A percentile compares a stretch with the other conserved stretches of the same genome.
Conservation (phyloP, 2,329 filamentous ascomycete species). For the Trichoderma simmonsii region DNA sequence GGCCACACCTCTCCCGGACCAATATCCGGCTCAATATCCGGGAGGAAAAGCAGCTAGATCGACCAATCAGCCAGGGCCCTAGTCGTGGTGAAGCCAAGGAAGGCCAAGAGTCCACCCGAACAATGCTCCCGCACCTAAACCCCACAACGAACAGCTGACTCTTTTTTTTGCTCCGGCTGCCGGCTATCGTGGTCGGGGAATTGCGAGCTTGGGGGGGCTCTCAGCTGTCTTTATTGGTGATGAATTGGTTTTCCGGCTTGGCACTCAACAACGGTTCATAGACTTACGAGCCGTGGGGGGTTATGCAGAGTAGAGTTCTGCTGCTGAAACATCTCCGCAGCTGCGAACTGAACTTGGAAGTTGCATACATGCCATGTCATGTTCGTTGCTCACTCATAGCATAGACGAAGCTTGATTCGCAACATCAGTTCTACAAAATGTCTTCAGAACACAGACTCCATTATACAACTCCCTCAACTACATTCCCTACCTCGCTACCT, state of each 20-base stretch:
- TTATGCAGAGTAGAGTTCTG: background rate
- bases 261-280: background rate
- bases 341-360: background rate
- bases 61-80: background rate
- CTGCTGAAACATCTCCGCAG: background rate
- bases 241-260: background rate
- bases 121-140: background rate
- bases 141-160: conserved; percentile 11
- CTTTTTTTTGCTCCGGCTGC: background rate
- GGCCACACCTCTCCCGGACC: background rate
- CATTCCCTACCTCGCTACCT: conserved; percentile 13
- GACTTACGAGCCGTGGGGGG: background rate
- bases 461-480: conserved; percentile 7
- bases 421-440: background rate
- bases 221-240: background rate
- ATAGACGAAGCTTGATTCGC: background rate
- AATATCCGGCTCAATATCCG: conserved; percentile 16
- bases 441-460: conserved; percentile 13
- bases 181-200: background rate
- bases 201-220: background rate
- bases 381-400: background rate
- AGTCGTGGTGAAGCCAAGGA: background rate
- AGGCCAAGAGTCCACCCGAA: conserved; percentile 1
- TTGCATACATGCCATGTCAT: background rate
- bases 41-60: background rate